A percentile compares a stretch with the other conserved stretches of the same genome.
These are phyloP conservation scores for Gyromitra esculenta DNA, from an alignment of 2,329 filamentous ascomycete genomes.

Conservation along the genomic window DNA sequence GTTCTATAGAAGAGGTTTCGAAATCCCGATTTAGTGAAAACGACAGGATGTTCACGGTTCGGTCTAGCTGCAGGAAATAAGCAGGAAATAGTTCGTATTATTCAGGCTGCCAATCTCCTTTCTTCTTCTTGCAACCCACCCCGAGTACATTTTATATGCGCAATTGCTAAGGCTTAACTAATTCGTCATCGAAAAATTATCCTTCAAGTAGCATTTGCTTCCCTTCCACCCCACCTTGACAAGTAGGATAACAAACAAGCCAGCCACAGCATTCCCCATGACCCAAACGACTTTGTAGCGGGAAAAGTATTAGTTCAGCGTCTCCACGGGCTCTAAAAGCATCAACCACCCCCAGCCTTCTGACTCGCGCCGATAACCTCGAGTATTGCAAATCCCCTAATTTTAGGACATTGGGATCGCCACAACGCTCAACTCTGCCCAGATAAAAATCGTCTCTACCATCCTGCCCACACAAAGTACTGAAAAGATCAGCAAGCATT, in stretches of 20 bases:
- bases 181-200: not conserved
- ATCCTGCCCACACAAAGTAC: not conserved
- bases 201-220: constrained; percentile 1
- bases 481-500: constrained; percentile 15
- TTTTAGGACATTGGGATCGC: not conserved
- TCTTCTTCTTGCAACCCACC: not conserved
- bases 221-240: not conserved
- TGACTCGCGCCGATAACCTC: constrained; percentile 3
- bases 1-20: not conserved
- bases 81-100: not conserved
- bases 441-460: constrained; percentile 25
- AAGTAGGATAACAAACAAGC: constrained; percentile 7
- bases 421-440: not conserved
- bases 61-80: not conserved
- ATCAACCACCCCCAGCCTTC: not conserved
- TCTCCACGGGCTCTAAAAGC: not conserved
- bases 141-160: not conserved
- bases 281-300: constrained; percentile 10
- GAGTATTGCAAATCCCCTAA: constrained; percentile 13
- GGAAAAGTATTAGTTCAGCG: constrained; percentile 2
- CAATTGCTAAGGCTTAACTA: too few species aligned
- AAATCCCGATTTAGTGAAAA: not conserved
- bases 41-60: not conserved
- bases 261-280: constrained; percentile 7
- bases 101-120: not conserved